Evolutionary conservation across 768 basidiomycete genomes (phyloP), one percentile per base, ranked within the genome.

Genomic region (Tricholoma sp.): DNA sequence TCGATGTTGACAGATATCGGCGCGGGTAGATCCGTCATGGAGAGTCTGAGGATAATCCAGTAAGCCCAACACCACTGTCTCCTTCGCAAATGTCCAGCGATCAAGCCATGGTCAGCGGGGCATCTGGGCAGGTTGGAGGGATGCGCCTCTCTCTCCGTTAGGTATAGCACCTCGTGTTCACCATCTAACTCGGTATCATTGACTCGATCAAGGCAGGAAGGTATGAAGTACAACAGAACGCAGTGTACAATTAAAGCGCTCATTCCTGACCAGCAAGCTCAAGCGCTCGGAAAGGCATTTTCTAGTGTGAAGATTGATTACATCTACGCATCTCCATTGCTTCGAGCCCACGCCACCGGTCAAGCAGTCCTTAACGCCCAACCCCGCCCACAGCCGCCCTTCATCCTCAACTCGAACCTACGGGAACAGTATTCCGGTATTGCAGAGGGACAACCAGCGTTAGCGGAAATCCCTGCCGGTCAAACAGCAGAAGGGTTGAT

Each of bases 71-170:
- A 31, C 35, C 4, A 32, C 0, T 52, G 29, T 6, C 59, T 2
- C 10, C 34, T 27, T 5, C 34, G 35, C 22, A 10, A 7, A 22
- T n/a, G 54, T 24, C 37, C 39, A 24, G 34, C 18, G 45, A 5
- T 22, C 24, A 22, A 29, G 18, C 43, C 29, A 35, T 49, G 50
- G 46, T 12, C 52, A 78, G 76, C 72, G 66, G 64, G 50, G 63
- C 0, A 69, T 88, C 9, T 89, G 89, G 88, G 84, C 88, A 19
- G 90, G 90, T 4, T 89, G 88, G 82, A 83, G 79, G 59, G 88
- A 92, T 71, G 78, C 88, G 0, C 87, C 88, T 0, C 75, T 92
- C 12, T 85, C 87, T 32, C 81, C 81, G 57, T 81, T 87, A 56
- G 90, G 89, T 84, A 55, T 35, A 43, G 43, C n/a, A 14, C 29